These are phyloP conservation scores for Trichoderma aggressivum DNA, from an alignment of 2,329 filamentous ascomycete genomes.

Conservation along the genomic window DNA sequence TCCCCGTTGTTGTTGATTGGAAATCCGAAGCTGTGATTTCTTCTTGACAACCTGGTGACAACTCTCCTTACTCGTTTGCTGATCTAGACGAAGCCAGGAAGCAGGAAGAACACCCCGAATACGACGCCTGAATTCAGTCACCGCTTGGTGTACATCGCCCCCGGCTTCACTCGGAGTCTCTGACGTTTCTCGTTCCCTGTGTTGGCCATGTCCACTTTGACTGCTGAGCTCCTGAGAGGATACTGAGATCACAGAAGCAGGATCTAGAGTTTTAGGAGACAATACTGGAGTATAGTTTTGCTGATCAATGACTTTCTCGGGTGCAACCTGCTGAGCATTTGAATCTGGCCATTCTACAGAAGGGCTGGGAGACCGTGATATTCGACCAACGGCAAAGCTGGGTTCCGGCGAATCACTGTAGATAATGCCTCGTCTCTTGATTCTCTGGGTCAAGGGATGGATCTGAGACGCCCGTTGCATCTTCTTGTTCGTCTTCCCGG, in stretches of 20 bases:
- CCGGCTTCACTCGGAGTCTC: slow-evolving; percentile 28
- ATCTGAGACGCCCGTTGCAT: slow-evolving; percentile 28
- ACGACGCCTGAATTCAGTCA: slow-evolving; percentile 40
- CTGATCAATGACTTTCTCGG: background rate
- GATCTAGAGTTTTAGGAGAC: background rate
- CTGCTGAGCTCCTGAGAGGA: slow-evolving; percentile 27
- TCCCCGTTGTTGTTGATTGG: slow-evolving; percentile 43
- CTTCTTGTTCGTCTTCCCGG: slow-evolving; percentile 14
- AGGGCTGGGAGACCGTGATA: background rate
- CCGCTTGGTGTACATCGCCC: slow-evolving; percentile 38
- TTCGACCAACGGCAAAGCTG: too few relatives aligned
- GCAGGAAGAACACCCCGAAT: slow-evolving; percentile 63
- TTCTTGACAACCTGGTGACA: slow-evolving; percentile 29
- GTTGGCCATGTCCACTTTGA: slow-evolving; percentile 1
- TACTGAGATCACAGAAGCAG: slow-evolving; percentile 18
- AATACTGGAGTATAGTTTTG: background rate
- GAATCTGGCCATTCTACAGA: background rate
- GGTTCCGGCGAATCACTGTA: slow-evolving; percentile 33
- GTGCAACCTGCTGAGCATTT: background rate
- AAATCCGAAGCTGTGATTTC: slow-evolving; percentile 32
- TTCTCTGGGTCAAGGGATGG: slow-evolving; percentile 31
- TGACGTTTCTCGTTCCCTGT: slow-evolving; percentile 14
- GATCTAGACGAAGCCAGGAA: slow-evolving; percentile 63
- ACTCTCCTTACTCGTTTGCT: slow-evolving; percentile 38
- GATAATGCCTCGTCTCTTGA: slow-evolving; percentile 30